Evolutionary conservation across 208 protist genomes (phyloP).

Genomic region (Trypanosoma vivax): DNA sequence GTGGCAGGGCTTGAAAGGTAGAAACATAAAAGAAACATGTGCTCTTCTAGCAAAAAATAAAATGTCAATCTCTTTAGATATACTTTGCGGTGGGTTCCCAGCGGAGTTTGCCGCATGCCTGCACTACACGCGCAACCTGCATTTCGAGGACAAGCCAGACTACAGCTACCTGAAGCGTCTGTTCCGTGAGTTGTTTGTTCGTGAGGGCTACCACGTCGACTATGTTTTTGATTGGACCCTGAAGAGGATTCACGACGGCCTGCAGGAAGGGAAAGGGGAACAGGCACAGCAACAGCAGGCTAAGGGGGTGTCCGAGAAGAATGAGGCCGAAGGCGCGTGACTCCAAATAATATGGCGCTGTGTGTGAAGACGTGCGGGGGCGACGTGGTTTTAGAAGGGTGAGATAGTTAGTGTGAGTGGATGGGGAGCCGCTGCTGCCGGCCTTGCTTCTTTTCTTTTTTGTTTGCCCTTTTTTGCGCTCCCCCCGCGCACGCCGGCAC

Average conservation of each 20-base stretch:
- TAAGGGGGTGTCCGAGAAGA: no score
- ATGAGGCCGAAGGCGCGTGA: no score
- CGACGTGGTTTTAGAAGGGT: no score
- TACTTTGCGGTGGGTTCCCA: conserved; percentile 50
- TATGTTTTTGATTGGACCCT: conserved; percentile 54
- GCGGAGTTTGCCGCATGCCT: conserved; percentile 49
- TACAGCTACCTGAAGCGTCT: conserved; percentile 60
- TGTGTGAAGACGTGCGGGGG: no score
- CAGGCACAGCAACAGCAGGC: neutral
- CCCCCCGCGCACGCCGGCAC: no score
- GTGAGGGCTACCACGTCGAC: conserved; percentile 40
- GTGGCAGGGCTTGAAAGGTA: conserved; percentile 88
- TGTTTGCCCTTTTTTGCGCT: no score
- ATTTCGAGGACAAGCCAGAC: conserved; percentile 68
- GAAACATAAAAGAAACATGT: conserved; percentile 14
- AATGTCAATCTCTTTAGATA: conserved; percentile 32
- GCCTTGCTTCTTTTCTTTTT: no score
- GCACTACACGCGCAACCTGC: conserved; percentile 42
- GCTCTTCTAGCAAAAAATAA: conserved; percentile 56
- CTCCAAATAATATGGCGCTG: no score
- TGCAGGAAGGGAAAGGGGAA: neutral
- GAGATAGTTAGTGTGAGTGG: no score
- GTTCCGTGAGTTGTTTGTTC: conserved; percentile 28
- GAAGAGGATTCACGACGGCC: neutral
- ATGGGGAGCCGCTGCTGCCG: no score